Conservation (phyloP, 1,284 basidiomycete species). For the Coriolopsis trogii region DNA sequence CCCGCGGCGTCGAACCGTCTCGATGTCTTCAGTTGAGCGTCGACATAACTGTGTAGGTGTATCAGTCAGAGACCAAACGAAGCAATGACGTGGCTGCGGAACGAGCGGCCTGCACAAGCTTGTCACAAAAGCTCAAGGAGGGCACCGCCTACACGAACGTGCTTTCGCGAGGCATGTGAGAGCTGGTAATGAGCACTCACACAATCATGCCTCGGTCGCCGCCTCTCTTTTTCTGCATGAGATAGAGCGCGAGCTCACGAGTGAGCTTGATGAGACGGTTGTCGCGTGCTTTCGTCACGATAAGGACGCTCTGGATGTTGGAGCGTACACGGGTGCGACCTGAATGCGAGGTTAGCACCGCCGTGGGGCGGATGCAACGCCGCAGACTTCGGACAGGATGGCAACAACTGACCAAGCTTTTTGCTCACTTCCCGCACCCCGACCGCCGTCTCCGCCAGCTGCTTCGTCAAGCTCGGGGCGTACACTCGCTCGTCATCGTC, state of each 20-base stretch:
- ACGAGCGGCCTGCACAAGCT: no score
- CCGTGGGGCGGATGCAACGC: slow-evolving; percentile 13
- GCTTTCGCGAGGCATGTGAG: neutral
- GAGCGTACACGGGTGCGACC: slow-evolving; percentile 92
- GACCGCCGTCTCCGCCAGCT: slow-evolving; percentile 95
- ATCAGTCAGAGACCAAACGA: slow-evolving; percentile 4
- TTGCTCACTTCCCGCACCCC: slow-evolving; percentile 99
- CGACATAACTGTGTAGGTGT: slow-evolving; percentile 76
- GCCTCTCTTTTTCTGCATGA: slow-evolving; percentile 79
- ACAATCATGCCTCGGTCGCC: slow-evolving; percentile 77
- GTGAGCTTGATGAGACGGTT: slow-evolving; percentile 96
- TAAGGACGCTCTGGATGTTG: slow-evolving; percentile 91
- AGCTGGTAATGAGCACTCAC: slow-evolving; percentile 44
- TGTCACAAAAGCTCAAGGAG: no score
- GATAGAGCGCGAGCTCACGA: slow-evolving; percentile 91
- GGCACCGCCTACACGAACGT: neutral
- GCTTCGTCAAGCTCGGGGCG: slow-evolving; percentile 81
- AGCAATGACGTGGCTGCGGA: no score
- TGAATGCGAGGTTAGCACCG: slow-evolving; percentile 37
- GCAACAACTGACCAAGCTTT: slow-evolving; percentile 84
- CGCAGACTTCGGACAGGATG: slow-evolving; percentile 17
- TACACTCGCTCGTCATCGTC: slow-evolving; percentile 69
- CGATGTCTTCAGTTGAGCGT: slow-evolving; percentile 89
- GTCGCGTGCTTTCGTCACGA: slow-evolving; percentile 98
- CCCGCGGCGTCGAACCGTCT: slow-evolving; percentile 95